Base-by-base conservation (phyloP, 2,329 filamentous ascomycete species). In the Blastomyces percursus region DNA sequence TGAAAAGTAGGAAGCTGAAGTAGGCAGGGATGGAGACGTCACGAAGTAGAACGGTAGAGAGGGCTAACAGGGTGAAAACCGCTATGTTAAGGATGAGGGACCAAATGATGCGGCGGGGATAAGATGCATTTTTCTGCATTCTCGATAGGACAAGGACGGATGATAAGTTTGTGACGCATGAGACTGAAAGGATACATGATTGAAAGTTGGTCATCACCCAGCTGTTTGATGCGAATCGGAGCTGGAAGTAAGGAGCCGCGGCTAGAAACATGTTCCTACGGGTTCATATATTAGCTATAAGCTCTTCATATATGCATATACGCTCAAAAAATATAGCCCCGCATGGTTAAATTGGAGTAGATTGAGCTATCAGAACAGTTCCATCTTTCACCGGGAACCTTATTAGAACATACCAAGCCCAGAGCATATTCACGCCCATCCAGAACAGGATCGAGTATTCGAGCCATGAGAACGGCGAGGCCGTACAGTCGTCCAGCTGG, bases 261-360 rank as follows among this genome's bases (percentile, higher is more conserved):
- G 94, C 93, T 68, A 97, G 84, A 75, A 97, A 96, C 93, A 96
- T 96, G 79, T 97, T 97, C 91, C 91, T 93, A 30, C 6, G 4
- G 3, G 51, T 46, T 46, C n/a, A 42, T 42, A 32, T 35, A 35
- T 61, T 61, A 56, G 59, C 24, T 60, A 40, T 16, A 16, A 16
- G 21, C 2, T 24, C n/a, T 38, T 42, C 21, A 24, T 35, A 21
- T 57, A 24, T 24, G n/a, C 19, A 67, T 19, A 61, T 52, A n/a
- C 46, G 21, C 19, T 50, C 70, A 57, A 69, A 66, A 21, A 54
- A 19, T 11, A 6, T 30, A 51, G 46, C 21, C 24, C 21, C 46
- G 11, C 46, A 50, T 14, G 5, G 46, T 50, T 6, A 50, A 27
- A 12, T 12, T 27, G 24, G 21, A 50, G 46, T 14, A 51, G 24